phyloP scores from a whole-genome alignment of 1,139 yeast species.

The Saccharomyces hybrid region DNA sequence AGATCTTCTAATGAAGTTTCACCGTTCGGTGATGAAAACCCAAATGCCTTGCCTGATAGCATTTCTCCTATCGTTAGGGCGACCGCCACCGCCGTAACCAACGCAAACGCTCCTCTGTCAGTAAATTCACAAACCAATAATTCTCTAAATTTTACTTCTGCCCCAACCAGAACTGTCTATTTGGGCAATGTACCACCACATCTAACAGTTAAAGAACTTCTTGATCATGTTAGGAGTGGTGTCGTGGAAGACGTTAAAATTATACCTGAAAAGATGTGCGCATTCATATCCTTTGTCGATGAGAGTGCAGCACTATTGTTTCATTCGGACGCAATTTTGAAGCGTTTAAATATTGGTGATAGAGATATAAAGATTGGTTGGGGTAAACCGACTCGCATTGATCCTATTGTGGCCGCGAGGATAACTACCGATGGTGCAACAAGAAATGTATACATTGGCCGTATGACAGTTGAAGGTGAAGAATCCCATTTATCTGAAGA shows the following conservation, averaged over 20 bases:
- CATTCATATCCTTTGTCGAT: conserved; percentile 48
- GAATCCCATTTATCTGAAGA: conserved; percentile 41
- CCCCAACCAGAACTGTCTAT: conserved; percentile 82
- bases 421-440: conserved; percentile 86
- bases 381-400: conserved; percentile 65
- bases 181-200: conserved; percentile 85
- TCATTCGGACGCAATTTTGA: conserved; percentile 51
- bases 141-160: conserved; percentile 34
- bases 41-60: conserved; percentile 2
- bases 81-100: conserved; percentile 19
- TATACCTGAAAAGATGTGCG: conserved; percentile 47
- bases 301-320: conserved; percentile 46
- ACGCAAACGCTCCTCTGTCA: conserved; percentile 18
- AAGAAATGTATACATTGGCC: conserved; percentile 80
- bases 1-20: background rate
- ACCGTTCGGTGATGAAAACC: background rate
- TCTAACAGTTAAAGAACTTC: conserved; percentile 68
- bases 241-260: conserved; percentile 65
- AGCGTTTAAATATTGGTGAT: conserved; percentile 43
- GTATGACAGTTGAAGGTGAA: conserved; percentile 22
- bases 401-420: conserved; percentile 62
- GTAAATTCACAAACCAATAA: conserved; percentile 17
- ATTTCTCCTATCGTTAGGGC: conserved; percentile 4
- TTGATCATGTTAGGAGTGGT: conserved; percentile 89
- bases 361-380: conserved; percentile 63